Evolutionary conservation across 2,329 filamentous ascomycete genomes (phyloP), one percentile per base, ranked within the genome.

Genomic region (Exophiala aquamarina): DNA sequence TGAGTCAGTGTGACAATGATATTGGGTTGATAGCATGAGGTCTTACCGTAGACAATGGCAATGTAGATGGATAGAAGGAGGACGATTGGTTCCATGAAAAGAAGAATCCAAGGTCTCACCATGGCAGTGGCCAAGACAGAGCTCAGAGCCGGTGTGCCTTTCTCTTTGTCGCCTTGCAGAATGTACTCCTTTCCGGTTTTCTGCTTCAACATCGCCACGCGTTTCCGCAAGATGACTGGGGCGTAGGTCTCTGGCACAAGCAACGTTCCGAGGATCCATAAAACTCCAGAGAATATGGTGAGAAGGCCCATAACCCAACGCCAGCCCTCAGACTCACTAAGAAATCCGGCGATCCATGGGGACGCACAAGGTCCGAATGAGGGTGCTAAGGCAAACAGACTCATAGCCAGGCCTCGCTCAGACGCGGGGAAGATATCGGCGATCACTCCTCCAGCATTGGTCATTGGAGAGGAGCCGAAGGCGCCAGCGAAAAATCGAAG

Each of bases 1-100:
- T 84, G 64, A 95, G 95, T 59, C 76, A 73, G 53, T 74, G 77
- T 26, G 23, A 26, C 6, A 26, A 26, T n/a, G n/a, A n/a, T n/a
- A 11, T 26, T 26, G 11, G 23, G 11, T 6, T 26, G 6, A n/a
- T n/a, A n/a, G 17, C 13, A 34, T 14, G 6, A 31, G 13, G 77
- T 64, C 13, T 73, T 70, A 29, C 75, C 72, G 43, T 78, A 79
- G 4, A 74, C 66, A 43, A 79, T 70, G 1, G 76, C 70, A 45
- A 78, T 70, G 55, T 78, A 78, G 19, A 87, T 70, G 29, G 77
- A 79, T 3, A 82, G 71, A 8, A 86, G 68, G 9, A 85, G 63
- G 18, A 86, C 81, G 54, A 87, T 88, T 2, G 85, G 85, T 61
- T 89, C 85, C 46, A 70, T 70, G 70, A 88, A 84, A 6, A 89